Base-by-base conservation (phyloP, 2,329 filamentous ascomycete genomes). In the Pseudogymnoascus sp. region DNA sequence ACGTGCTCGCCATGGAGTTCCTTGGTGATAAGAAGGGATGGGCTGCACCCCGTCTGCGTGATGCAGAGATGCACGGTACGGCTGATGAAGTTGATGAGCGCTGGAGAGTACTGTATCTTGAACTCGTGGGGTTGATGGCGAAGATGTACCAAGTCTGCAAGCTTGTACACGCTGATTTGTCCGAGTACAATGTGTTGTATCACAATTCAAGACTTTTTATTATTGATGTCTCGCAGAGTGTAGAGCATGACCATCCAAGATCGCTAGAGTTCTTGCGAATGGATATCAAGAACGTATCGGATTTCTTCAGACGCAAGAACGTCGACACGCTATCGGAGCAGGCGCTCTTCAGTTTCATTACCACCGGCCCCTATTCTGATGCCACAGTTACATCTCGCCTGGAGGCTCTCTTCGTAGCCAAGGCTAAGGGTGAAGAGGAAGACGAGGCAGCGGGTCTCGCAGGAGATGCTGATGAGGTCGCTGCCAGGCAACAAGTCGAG, bases 161-260 rank as follows among this genome's bases (percentile, higher is more conserved):
- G 62, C 86, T 99, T 6, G 93, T 99, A 0, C 95, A 99, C 74
- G 95, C 93, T 60, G 95, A 99, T 84, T 75, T 99, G 74, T 96
- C 91, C 80, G 95, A 99, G 82, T 99, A 99, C 84, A 99, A 99
- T 72, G 85, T 97, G 61, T 83, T 99, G 18, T 99, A 96, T 78
- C 84, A 97, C 78, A 83, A 91, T 63, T 81, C 85, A 64, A 86
- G 85, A 70, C 84, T 97, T 0, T 96, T 91, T 80, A 89, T 99
- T 71, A 99, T 99, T 75, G 95, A 99, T 76, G 95, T 99, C 46
- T 96, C 91, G 63, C 95, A 99, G 78, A 95, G 90, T 72, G 95
- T 99, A 18, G 96, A 97, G 78, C 93, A 96, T 69, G 93, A 97
- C 70, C 95, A 99, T 75, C 95, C 95, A 0, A 85, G 91, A 64